Evolutionary conservation across 108 stramenopile genomes (phyloP), one percentile per base, ranked within the genome.

Genomic region (Stephanodiscus triporus): DNA sequence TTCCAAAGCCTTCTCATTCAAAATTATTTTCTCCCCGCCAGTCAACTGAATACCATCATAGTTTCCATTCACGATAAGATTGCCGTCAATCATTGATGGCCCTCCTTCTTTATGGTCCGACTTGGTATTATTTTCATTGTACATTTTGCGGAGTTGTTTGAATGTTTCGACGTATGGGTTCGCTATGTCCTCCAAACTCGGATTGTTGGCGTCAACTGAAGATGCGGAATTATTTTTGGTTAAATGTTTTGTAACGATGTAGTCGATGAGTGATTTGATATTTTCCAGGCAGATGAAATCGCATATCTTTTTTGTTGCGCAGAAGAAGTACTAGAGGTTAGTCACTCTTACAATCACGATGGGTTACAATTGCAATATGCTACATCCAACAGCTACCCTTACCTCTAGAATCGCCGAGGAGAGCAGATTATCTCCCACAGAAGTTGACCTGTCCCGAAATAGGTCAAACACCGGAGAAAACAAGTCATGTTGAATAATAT

Each of bases 401-500:
- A 77, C 76, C 74, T 92, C 94, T 2, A 95, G 81, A 50, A 92
- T 86, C 11, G 92, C 86, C 1, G 91, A 92, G 10, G 90, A 90
- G 20, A 95, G 78, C 17, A 95, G 80, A 56, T 95, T 91, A 76
- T 89, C 85, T 3, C 94, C 94, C 26, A 93, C 89, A 43, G 91
- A 89, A 59, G 81, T 84, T n/a, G 82, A 76, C 19, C 36, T 61
- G n/a, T 61, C 60, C n/a, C 92, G 88, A 64, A 95, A 92, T 3
- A 89, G 75, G 17, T 91, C 89, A 60, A 95, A 95, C 10, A 95
- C 92, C 5, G 90, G 94, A n/a, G 82, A 73, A 68, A 95, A 95
- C 20, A 95, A 73, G 59, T 93, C 80, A 61, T 93, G 85, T 68
- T 95, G 91, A 53, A 93, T 85, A 59, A 95, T 93, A 58, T 95